Base-by-base conservation (phyloP, 2,329 filamentous ascomycete species). In the Fusarium sp. region DNA sequence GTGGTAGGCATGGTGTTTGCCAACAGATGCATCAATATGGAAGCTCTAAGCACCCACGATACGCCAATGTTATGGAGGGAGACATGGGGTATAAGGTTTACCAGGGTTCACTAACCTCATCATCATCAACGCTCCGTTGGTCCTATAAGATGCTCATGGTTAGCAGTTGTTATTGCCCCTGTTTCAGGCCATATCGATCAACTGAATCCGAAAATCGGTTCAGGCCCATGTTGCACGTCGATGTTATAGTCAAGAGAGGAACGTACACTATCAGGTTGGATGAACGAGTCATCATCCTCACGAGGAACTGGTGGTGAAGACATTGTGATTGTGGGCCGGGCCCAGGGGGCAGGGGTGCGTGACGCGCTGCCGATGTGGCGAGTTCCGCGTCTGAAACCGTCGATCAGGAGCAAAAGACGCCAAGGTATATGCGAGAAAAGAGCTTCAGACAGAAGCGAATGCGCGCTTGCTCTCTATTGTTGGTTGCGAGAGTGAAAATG, bases 81-180 rank as follows among this genome's bases (percentile, higher is more conserved):
- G 37, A 27, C 37, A 43, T 48, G 22, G 22, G 24, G 11, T 39
- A 41, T 27, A 29, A 27, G 18, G 13, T 33, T 56, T 41, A 37
- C 9, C 39, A 7, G 43, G 20, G n/a, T 14, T 67, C 43, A 71
- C 75, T 22, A 62, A 75, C 75, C 65, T 77, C 75, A 64, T 77
- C 73, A 3, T 77, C 70, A 3, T 65, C 50, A 35, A 75, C 31
- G 64, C 24, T 67, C 10, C 56, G 65, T 39, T 75, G 61, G 20
- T 64, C 37, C 75, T 77, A 35, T 18, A 27, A 27, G 13, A 16
- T 43, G 16, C 20, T 10, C n/a, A 18, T n/a, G 8, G 39, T 77
- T 33, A 77, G 57, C 29, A 16, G 22, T 2, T 45, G 16, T 20
- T 39, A 57, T 37, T 22, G 10, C 16, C 33, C 22, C 14, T 27